These are phyloP conservation scores for Diplodia seriata DNA, from an alignment of 2,329 filamentous ascomycete genomes.

Conservation along the genomic window DNA sequence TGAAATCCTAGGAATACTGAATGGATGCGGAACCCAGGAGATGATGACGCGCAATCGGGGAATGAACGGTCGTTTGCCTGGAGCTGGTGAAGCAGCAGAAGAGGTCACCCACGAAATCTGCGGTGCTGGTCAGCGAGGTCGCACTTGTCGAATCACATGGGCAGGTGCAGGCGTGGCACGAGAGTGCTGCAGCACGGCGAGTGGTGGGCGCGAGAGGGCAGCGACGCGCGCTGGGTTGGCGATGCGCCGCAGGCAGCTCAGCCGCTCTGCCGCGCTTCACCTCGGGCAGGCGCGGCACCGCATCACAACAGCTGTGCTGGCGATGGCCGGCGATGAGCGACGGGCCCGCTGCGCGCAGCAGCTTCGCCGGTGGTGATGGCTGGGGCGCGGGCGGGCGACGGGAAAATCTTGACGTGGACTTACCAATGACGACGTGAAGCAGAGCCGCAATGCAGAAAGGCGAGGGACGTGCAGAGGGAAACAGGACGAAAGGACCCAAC, in stretches of 20 bases:
- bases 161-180: constrained; percentile 39
- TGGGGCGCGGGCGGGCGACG: constrained; percentile 16
- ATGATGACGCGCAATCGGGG: constrained; percentile 40
- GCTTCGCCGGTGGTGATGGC: constrained; percentile 19
- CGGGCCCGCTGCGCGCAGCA: constrained; percentile 4
- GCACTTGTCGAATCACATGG: constrained; percentile 44
- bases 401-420: constrained; percentile 33
- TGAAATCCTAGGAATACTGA: constrained; percentile 33
- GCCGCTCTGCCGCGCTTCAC: constrained; percentile 5
- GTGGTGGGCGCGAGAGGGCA: constrained; percentile 6
- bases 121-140: constrained; percentile 38
- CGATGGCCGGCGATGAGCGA: background rate
- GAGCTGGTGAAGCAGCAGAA: constrained; percentile 39
- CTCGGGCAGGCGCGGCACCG: constrained; percentile 1
- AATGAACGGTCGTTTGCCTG: constrained; percentile 44
- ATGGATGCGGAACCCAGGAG: constrained; percentile 42
- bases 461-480: constrained; percentile 36
- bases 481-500: constrained; percentile 38
- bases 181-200: constrained; percentile 33
- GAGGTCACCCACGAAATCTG: constrained; percentile 42
- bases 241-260: constrained; percentile 25
- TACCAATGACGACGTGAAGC: constrained; percentile 35
- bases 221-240: constrained; percentile 22
- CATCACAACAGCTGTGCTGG: background rate
- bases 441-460: constrained; percentile 38